Evolutionary conservation across 2,329 filamentous ascomycete genomes (phyloP).

Genomic region (Trichoderma sp.): DNA sequence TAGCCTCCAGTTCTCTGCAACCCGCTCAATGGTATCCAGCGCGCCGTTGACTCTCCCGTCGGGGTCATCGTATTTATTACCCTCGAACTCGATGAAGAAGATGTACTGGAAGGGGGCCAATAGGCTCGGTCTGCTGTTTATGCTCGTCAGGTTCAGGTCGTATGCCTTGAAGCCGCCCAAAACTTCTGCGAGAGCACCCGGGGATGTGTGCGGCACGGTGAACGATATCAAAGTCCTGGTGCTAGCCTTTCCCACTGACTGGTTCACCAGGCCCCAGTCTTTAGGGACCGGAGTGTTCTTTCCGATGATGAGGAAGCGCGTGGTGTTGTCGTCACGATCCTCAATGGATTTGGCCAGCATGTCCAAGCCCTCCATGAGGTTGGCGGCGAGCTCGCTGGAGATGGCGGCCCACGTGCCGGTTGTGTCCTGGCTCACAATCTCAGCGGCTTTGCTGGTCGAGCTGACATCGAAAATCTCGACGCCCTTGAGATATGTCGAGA

Average conservation of each 20-base stretch:
- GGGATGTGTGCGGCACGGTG: slow-evolving; percentile 72
- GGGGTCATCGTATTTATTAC: slow-evolving; percentile 53
- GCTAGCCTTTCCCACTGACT: slow-evolving; percentile 32
- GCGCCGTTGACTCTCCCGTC: slow-evolving; percentile 61
- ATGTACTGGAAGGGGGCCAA: slow-evolving; percentile 82
- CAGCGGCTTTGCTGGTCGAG: slow-evolving; percentile 82
- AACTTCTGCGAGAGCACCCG: slow-evolving; percentile 81
- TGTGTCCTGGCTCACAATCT: slow-evolving; percentile 65
- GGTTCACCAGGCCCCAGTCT: slow-evolving; percentile 34
- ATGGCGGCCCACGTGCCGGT: slow-evolving; percentile 72
- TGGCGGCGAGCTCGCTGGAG: slow-evolving; percentile 72
- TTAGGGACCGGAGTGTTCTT: slow-evolving; percentile 35
- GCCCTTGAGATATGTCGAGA: slow-evolving; percentile 67
- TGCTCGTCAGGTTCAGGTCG: slow-evolving; percentile 82
- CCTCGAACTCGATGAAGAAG: slow-evolving; percentile 90
- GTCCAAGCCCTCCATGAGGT: slow-evolving; percentile 66
- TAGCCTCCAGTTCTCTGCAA: slow-evolving; percentile 67
- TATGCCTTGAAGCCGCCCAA: slow-evolving; percentile 74
- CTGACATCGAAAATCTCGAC: slow-evolving; percentile 81
- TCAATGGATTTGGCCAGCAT: slow-evolving; percentile 71
- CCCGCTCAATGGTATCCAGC: slow-evolving; percentile 57
- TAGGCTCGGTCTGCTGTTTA: slow-evolving; percentile 81
- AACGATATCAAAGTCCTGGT: slow-evolving; percentile 81
- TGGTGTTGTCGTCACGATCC: slow-evolving; percentile 75
- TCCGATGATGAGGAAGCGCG: slow-evolving; percentile 71